Base-by-base conservation (phyloP, 1,284 basidiomycete species). In the Microbotryum scabiosae region DNA sequence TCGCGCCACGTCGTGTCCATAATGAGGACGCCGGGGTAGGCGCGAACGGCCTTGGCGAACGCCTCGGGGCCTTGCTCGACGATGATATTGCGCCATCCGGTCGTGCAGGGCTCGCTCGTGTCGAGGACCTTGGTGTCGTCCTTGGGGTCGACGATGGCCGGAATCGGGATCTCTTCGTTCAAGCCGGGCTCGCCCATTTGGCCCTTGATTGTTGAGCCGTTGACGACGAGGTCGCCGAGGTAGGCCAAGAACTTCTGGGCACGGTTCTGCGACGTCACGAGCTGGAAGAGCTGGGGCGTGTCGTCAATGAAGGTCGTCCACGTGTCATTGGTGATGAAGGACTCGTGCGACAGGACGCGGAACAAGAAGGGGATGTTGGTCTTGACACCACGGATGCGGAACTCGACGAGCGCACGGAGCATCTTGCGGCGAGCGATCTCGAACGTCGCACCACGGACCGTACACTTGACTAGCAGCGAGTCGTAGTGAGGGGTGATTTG, bases 301-400 rank as follows among this genome's bases (percentile, higher is more conserved):
- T 99, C 96, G 75, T 99, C 96, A 76, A 99, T 98, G 81, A 97
- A 97, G 25, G 93, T 97, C 4, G 92, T 99, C 96, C 96, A 99
- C 23, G 96, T 97, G 79, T 90, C 88, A 65, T 92, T 92, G 49
- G 84, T 86, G 70, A 97, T 88, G 79, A 97, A 98, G 68, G 93
- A 84, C 71, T 94, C 91, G 77, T 98, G 91, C n/a, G 94, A 97
- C 69, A 99, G 80, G 30, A 99, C 84, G 67, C 93, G 88, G 84
- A 98, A 96, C 69, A 99, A 79, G 88, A 98, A 99, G 32, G 96
- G 96, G 69, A 98, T 98, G 79, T 98, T 98, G 70, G 92, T 97
- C 88, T 90, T 71, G 53, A 72, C 70, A 47, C 70, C 94, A 72
- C 96, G 91, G 71, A 99, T 98, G 75, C 96, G 89, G 86, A 98